These are phyloP conservation scores for Tephrocybe sp. DNA, from an alignment of 768 basidiomycete species.

Conservation along the genomic window DNA sequence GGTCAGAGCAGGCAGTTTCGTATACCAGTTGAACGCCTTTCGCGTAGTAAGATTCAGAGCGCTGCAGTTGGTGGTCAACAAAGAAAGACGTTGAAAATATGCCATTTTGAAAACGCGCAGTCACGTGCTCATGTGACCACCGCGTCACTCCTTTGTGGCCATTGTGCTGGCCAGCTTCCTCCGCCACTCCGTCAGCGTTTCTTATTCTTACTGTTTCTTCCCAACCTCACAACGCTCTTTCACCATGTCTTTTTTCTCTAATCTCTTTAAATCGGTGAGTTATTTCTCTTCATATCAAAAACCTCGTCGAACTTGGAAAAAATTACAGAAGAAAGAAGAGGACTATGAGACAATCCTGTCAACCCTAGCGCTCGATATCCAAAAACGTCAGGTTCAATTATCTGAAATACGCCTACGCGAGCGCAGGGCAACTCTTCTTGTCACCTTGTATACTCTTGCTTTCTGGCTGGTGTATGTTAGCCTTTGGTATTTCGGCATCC, in stretches of 20 bases:
- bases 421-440: slow-evolving; percentile 71
- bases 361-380: slow-evolving; percentile 64
- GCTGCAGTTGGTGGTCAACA: too few relatives aligned
- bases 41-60: too few relatives aligned
- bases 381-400: slow-evolving; percentile 70
- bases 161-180: slow-evolving; percentile 10
- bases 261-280: slow-evolving; percentile 15
- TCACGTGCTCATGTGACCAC: slow-evolving; percentile 13
- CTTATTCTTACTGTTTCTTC: neutral
- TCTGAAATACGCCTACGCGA: slow-evolving; percentile 87
- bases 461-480: slow-evolving; percentile 72
- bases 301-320: neutral
- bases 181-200: neutral
- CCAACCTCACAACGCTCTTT: slow-evolving; percentile 10
- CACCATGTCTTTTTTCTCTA: slow-evolving; percentile 15
- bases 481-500: slow-evolving; percentile 66
- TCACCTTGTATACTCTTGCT: slow-evolving; percentile 76
- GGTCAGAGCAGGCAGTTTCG: neutral
- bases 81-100: too few relatives aligned
- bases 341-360: slow-evolving; percentile 80
- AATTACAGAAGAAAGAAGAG: slow-evolving; percentile 53
- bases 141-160: slow-evolving; percentile 4
- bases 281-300: neutral
- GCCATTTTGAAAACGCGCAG: neutral
- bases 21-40: too few relatives aligned